Evolutionary conservation across 2,329 filamentous ascomycete genomes (phyloP), one percentile per base, ranked within the genome.

Genomic region (Pseudocercospora ulei): DNA sequence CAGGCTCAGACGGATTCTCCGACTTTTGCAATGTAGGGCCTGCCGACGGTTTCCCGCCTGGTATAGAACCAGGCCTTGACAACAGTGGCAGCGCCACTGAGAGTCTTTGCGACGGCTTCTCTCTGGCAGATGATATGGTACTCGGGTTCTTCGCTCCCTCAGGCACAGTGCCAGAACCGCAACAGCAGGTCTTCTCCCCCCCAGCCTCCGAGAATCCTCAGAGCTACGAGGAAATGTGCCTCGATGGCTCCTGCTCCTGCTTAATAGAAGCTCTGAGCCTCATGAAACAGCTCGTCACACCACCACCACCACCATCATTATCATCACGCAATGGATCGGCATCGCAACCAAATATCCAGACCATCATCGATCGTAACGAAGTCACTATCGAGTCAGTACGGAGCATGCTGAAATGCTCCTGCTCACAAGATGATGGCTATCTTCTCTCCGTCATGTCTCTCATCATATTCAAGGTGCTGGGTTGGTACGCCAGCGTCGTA

Each of bases 391-490:
- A 33, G n/a, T 33, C 29, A 13, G 29, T 33, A 22, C 29, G 29
- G 12, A 36, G 34, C 11, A 36, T 26, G 34, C 23, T 36, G 7
- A 23, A 36, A 26, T 36, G 34, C 14, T 26, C 34, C 8, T 36
- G 34, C 13, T 26, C 34, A 16, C 34, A 36, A 12, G 34, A 36
- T 11, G 34, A 36, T 16, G 29, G 29, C 2, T 36, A 36, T 7
- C 34, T 36, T 2, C 22, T 36, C n/a, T 26, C 34, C 3, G 24
- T 36, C 2, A 36, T 36, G 14, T 25, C 22, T 17, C 22, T 36
- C 7, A 27, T 36, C 13, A 26, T 25, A 13, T 36, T 36, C 22
- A 25, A 25, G 20, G 22, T 36, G 23, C 22, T 36, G 11, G 34
- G 22, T 6, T 36, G 34, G 34, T 36, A 36, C 8, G 34, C 29